phyloP scores from a whole-genome alignment of 1,284 basidiomycete genomes.

The Wolfiporia cocos region DNA sequence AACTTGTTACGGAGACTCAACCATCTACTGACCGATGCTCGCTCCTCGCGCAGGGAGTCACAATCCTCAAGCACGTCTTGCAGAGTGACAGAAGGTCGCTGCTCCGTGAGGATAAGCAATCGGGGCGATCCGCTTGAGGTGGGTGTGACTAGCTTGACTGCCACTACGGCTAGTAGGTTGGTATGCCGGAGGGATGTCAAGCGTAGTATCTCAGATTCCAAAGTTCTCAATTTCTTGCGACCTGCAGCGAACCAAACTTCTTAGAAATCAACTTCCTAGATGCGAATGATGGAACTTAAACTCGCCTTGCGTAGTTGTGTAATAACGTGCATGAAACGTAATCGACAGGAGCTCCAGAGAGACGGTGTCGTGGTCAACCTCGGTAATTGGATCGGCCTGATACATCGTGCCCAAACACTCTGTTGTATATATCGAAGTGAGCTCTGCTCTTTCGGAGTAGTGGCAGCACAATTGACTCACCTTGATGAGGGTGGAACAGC shows the following conservation, averaged over 20 bases:
- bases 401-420: constrained; percentile 61
- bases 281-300: too few relatives aligned
- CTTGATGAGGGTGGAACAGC: constrained; percentile 61
- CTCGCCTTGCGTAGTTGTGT: constrained; percentile 54
- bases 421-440: constrained; percentile 25
- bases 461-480: too few relatives aligned
- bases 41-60: constrained; percentile 57
- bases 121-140: constrained; percentile 42
- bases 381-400: constrained; percentile 66
- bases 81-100: constrained; percentile 55
- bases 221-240: constrained; percentile 58
- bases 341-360: constrained; percentile 63
- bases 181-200: constrained; percentile 51
- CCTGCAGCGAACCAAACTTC: constrained; percentile 27
- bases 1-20: too few relatives aligned
- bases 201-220: constrained; percentile 60
- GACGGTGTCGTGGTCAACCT: constrained; percentile 46
- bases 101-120: constrained; percentile 60
- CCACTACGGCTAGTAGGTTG: constrained; percentile 57
- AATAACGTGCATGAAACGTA: constrained; percentile 61
- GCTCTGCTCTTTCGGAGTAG: too few relatives aligned
- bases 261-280: too few relatives aligned
- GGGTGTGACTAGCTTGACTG: constrained; percentile 53
- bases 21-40: constrained; percentile 55
- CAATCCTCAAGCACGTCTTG: constrained; percentile 66